These are phyloP conservation scores for Pisolithus microcarpus DNA, from an alignment of 768 basidiomycete genomes.

Conservation along the genomic window DNA sequence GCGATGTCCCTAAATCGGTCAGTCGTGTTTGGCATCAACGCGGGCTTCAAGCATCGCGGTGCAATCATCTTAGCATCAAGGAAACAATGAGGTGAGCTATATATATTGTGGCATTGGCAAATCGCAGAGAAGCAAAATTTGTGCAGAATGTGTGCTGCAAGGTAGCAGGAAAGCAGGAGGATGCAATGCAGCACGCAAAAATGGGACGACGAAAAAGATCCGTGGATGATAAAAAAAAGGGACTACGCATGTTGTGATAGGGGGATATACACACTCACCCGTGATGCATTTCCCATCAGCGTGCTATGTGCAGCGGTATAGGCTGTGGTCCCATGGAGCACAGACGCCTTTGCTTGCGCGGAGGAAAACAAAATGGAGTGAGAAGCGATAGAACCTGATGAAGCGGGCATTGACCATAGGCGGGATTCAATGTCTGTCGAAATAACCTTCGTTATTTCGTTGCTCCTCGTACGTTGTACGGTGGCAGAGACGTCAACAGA, in stretches of 20 bases:
- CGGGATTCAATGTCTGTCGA: background rate
- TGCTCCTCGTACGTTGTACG: background rate
- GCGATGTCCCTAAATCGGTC: conserved; percentile 48
- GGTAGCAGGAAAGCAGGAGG: background rate
- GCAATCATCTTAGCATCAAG: background rate
- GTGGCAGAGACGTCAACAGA: background rate
- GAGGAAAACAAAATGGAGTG: background rate
- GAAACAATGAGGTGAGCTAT: background rate
- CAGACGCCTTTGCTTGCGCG: background rate
- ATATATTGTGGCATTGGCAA: background rate
- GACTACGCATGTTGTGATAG: background rate
- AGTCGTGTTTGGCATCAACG: conserved; percentile 4
- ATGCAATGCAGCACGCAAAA: background rate
- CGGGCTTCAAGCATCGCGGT: background rate
- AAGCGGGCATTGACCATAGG: background rate
- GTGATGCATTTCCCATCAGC: background rate
- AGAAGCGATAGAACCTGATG: background rate
- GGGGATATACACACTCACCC: background rate
- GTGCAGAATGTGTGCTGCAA: background rate
- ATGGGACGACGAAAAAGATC: background rate
- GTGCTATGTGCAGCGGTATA: background rate
- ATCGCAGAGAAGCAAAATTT: background rate
- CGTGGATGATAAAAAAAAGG: background rate
- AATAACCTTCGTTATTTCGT: background rate
- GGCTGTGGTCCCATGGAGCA: background rate